Percentiles rank a stretch among this genome's conserved stretches.
phyloP scores from a whole-genome alignment of 2,329 filamentous ascomycete species.

The Ophiostoma sp. region DNA sequence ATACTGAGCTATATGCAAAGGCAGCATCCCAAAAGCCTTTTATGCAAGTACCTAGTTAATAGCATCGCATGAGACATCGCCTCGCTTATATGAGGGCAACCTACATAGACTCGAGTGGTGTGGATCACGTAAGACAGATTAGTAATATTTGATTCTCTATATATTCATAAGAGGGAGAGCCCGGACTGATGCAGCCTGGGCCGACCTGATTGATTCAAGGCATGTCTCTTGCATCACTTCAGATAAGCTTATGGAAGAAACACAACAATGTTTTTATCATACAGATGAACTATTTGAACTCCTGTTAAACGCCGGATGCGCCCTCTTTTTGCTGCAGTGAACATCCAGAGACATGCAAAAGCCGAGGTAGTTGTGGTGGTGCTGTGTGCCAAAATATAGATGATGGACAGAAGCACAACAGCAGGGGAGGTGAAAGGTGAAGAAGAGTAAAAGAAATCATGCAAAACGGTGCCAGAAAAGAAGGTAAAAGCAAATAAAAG shows the following conservation, averaged over 20 bases:
- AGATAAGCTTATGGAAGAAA: slow-evolving; percentile 2
- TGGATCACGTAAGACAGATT: too few species aligned
- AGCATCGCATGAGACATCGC: too few species aligned
- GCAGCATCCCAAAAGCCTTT: too few species aligned
- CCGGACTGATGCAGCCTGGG: neutral
- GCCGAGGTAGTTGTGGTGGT: slow-evolving; percentile 14
- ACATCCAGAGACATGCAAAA: slow-evolving; percentile 22
- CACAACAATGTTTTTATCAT: slow-evolving; percentile 5
- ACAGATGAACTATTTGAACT: slow-evolving; percentile 17
- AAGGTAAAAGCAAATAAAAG: neutral
- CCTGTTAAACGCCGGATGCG: slow-evolving; percentile 21
- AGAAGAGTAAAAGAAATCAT: slow-evolving; percentile 14
- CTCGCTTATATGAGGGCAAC: too few species aligned
- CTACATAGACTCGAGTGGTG: too few species aligned
- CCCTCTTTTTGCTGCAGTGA: slow-evolving; percentile 21
- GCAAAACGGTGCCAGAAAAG: slow-evolving; percentile 7
- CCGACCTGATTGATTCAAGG: neutral
- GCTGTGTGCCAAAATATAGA: neutral
- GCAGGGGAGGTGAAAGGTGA: slow-evolving; percentile 10
- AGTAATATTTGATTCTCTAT: too few species aligned
- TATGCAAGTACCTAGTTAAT: too few species aligned
- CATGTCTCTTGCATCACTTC: neutral
- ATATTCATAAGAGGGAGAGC: too few species aligned
- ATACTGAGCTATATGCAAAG: too few species aligned
- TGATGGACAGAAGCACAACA: too few species aligned